These are phyloP conservation scores for Scheffersomyces parashehatae DNA, from an alignment of 1,139 yeast genomes.

Conservation along the genomic window DNA sequence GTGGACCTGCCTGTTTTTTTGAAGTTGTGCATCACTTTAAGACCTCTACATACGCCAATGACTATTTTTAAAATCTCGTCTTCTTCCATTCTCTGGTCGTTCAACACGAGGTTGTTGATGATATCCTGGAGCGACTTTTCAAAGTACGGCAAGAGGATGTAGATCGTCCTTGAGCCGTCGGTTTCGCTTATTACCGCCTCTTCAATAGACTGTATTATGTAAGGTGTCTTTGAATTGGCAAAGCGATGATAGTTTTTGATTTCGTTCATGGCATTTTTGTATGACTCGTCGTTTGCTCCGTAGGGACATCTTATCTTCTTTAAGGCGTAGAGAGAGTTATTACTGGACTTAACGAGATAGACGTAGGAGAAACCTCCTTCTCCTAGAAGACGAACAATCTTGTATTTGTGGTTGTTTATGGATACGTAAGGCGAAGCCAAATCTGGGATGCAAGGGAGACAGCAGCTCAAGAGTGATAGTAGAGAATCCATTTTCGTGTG, in stretches of 20 bases:
- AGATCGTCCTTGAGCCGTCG: constrained; percentile 79
- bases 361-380: constrained; percentile 92
- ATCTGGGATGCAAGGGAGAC: constrained; percentile 46
- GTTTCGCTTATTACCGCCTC: constrained; percentile 68
- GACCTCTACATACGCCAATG: constrained; percentile 71
- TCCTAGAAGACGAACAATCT: constrained; percentile 70
- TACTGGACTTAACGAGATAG: constrained; percentile 66
- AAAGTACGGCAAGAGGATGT: constrained; percentile 77
- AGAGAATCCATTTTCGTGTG: constrained; percentile 23
- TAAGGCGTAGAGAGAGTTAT: constrained; percentile 63
- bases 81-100: constrained; percentile 55
- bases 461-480: constrained; percentile 25
- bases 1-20: constrained; percentile 28
- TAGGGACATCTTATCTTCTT: constrained; percentile 88
- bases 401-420: constrained; percentile 53
- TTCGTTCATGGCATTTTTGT: constrained; percentile 68
- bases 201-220: constrained; percentile 69
- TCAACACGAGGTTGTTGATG: constrained; percentile 63
- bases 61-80: constrained; percentile 61
- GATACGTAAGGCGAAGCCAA: constrained; percentile 46
- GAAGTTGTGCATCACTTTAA: constrained; percentile 74
- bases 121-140: constrained; percentile 73
- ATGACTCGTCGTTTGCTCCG: constrained; percentile 68
- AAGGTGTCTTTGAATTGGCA: constrained; percentile 52
- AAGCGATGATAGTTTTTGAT: constrained; percentile 75